phyloP scores from a whole-genome alignment of 768 basidiomycete genomes.

The Mycena albidolilacea region DNA sequence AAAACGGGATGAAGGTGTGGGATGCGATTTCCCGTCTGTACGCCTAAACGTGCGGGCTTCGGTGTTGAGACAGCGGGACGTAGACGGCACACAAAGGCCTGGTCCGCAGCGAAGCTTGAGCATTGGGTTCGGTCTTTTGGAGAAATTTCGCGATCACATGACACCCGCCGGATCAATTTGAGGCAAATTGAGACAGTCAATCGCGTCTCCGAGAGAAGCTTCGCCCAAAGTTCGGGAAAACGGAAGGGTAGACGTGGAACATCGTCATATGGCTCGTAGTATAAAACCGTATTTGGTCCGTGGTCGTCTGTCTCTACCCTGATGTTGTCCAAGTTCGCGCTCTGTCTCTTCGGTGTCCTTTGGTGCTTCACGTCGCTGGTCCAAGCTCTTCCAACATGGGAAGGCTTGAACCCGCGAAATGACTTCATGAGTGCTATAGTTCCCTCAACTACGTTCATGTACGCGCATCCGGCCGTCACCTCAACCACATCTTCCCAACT shows the following conservation, averaged over 20 bases:
- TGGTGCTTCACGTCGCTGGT: conserved; percentile 39
- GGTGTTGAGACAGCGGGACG: conserved; percentile 20
- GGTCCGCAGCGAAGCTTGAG: conserved; percentile 4
- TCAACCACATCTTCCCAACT: background rate
- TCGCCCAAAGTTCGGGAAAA: conserved; percentile 32
- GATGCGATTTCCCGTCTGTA: background rate
- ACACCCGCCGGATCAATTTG: background rate
- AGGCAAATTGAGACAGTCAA: background rate
- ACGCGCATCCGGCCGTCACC: conserved; percentile 3
- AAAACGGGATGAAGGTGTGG: background rate
- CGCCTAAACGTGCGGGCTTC: conserved; percentile 18
- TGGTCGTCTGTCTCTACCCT: background rate
- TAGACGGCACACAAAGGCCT: conserved; percentile 18
- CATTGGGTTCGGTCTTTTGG: background rate
- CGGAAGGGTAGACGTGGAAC: conserved; percentile 13
- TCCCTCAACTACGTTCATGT: conserved; percentile 58
- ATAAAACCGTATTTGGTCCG: conserved; percentile 1
- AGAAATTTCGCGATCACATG: conserved; percentile 24
- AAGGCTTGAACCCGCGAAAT: conserved; percentile 51
- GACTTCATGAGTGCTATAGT: conserved; percentile 58
- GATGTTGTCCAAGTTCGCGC: conserved; percentile 30
- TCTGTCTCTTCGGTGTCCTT: conserved; percentile 45
- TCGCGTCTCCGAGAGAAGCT: background rate
- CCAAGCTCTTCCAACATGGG: conserved; percentile 59
- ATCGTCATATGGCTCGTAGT: conserved; percentile 26